Evolutionary conservation across 2,329 filamentous ascomycete species (phyloP).

Genomic region (Lasiodiplodia hormozganensis): DNA sequence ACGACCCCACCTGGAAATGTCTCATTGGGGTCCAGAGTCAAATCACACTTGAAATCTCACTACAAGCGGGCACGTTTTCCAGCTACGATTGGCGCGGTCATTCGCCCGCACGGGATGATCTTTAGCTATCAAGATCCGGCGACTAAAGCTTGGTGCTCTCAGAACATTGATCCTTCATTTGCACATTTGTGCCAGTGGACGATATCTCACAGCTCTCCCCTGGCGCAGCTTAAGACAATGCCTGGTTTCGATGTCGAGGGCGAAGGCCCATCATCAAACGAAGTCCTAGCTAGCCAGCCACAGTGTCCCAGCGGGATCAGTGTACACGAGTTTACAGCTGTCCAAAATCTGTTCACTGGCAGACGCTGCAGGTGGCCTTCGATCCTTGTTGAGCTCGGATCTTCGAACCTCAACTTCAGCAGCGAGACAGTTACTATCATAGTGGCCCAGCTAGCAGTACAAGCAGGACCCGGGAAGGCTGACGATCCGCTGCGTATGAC

Average conservation of each 20-base stretch:
- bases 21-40: conserved; percentile 54
- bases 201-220: conserved; percentile 49
- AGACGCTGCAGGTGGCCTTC: conserved; percentile 56
- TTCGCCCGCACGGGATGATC: conserved; percentile 55
- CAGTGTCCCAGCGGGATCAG: conserved; percentile 56
- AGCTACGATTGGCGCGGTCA: conserved; percentile 50
- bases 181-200: conserved; percentile 53
- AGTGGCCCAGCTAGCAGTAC: conserved; percentile 59
- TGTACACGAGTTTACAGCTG: conserved; percentile 61
- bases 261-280: conserved; percentile 60
- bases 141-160: conserved; percentile 48
- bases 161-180: conserved; percentile 47
- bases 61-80: conserved; percentile 53
- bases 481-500: conserved; percentile 48
- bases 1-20: conserved; percentile 35
- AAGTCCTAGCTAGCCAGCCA: conserved; percentile 58
- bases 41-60: conserved; percentile 58
- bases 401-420: conserved; percentile 66
- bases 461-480: conserved; percentile 43
- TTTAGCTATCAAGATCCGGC: conserved; percentile 57
- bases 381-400: conserved; percentile 59
- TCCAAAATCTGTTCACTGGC: conserved; percentile 57
- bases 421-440: conserved; percentile 57
- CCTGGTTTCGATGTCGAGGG: conserved; percentile 39
- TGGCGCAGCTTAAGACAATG: conserved; percentile 39